Base-by-base conservation (phyloP, 75 land plant genomes). In the Selaginella moellendorffii region DNA sequence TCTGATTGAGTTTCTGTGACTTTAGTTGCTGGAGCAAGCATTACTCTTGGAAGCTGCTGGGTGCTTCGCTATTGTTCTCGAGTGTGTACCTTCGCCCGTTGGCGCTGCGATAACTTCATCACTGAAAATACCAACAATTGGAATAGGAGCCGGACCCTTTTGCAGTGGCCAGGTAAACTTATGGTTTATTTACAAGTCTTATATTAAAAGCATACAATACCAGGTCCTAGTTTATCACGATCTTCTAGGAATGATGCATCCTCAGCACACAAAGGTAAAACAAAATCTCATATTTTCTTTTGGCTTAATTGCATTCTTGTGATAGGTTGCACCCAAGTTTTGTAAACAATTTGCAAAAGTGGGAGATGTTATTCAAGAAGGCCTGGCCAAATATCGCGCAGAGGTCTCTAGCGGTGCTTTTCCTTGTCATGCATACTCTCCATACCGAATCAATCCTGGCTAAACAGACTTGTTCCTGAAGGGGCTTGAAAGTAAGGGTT, bases 181-280 rank as follows among this genome's bases (percentile, higher is more conserved):
- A n/a, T n/a, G n/a, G n/a, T n/a, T n/a, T n/a, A n/a, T n/a, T n/a
- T n/a, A n/a, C n/a, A n/a, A n/a, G n/a, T n/a, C n/a, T n/a, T n/a
- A n/a, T n/a, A n/a, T n/a, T n/a, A n/a, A n/a, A n/a, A n/a, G n/a
- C n/a, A n/a, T n/a, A n/a, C n/a, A n/a, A n/a, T 24, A 72, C 74
- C 77, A 90, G 97, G 97, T 90, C 8, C 72, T 90, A 59, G 97
- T 90, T 36, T 90, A 90, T 66, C 97, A 90, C 76, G 97, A 90
- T 65, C 66, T 90, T 12, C 74, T 90, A 36, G 88, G 85, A 26
- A 90, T 90, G 97, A 53, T 85, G 71, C 85, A 87, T 53, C 97
- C 97, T 10, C 97, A 90, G 64, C 85, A 87, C 74, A 92, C 88
- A 1, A 87, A 84, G 88, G 92, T 90, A 23, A 54, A 42, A 18